A percentile compares a stretch with the other conserved stretches of the same genome.
These are phyloP conservation scores for Wallacemonas rigidus DNA, from an alignment of 208 protist genomes.

Conservation along the genomic window DNA sequence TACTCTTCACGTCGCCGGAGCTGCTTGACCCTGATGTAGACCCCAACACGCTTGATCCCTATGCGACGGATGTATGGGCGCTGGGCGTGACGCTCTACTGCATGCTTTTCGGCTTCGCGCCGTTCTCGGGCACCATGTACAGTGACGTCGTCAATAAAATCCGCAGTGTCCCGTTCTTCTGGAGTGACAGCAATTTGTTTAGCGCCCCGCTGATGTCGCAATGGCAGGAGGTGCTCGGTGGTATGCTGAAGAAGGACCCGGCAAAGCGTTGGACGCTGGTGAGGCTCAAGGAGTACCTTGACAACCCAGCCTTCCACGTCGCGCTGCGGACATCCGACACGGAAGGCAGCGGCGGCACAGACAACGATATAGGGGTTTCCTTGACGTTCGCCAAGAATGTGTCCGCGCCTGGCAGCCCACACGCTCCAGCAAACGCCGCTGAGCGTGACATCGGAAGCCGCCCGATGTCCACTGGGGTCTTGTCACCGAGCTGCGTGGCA, in stretches of 20 bases:
- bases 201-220: slow-evolving; percentile 30
- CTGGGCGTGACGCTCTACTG: slow-evolving; percentile 84
- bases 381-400: not conserved
- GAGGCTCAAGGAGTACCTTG: slow-evolving; percentile 58
- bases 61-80: slow-evolving; percentile 77
- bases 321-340: slow-evolving; percentile 23
- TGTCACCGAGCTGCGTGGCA: not conserved
- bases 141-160: slow-evolving; percentile 48
- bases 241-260: slow-evolving; percentile 78
- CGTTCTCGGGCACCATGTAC: slow-evolving; percentile 61
- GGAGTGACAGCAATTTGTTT: slow-evolving; percentile 38
- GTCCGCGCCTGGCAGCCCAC: not conserved
- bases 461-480: not conserved
- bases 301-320: slow-evolving; percentile 32
- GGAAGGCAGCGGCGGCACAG: slow-evolving; percentile 10
- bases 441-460: not conserved
- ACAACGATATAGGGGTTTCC: not conserved
- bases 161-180: slow-evolving; percentile 37
- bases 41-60: slow-evolving; percentile 37
- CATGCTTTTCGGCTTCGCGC: slow-evolving; percentile 70
- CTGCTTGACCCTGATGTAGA: slow-evolving; percentile 30
- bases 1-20: slow-evolving; percentile 80
- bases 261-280: slow-evolving; percentile 56
- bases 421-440: not conserved
- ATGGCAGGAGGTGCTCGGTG: slow-evolving; percentile 58